A percentile compares a stretch with the other conserved stretches of the same genome.
Evolutionary conservation across 2,329 filamentous ascomycete genomes (phyloP).

Genomic region (Trichoderma atroviride): DNA sequence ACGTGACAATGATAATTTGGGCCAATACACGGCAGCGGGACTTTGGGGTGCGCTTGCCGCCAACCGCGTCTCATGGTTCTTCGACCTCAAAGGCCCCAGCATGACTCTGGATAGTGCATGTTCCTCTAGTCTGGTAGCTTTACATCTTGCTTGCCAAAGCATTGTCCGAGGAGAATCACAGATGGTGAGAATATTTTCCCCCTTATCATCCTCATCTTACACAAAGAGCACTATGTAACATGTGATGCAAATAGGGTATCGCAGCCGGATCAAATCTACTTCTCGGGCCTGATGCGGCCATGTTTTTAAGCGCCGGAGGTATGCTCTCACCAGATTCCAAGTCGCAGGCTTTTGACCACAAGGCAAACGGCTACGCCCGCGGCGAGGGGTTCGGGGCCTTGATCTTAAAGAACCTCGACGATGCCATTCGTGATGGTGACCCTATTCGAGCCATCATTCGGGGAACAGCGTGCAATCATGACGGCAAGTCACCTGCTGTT

Average conservation of each 20-base stretch:
- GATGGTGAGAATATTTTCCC: too few species aligned
- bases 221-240: too few species aligned
- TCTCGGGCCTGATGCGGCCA: too few species aligned
- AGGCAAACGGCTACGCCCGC: slow-evolving; percentile 10
- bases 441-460: slow-evolving; percentile 7
- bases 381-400: slow-evolving; percentile 8
- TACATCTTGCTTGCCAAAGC: slow-evolving; percentile 15
- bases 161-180: not conserved
- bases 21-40: too few species aligned
- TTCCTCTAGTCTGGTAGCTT: not conserved
- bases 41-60: not conserved
- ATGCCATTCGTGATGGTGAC: slow-evolving; percentile 17
- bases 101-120: slow-evolving; percentile 6
- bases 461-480: not conserved
- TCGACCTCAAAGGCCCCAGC: slow-evolving; percentile 5
- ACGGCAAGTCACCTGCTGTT: not conserved
- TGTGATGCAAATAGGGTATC: too few species aligned
- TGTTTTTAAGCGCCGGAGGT: too few species aligned
- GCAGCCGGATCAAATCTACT: too few species aligned
- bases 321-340: slow-evolving; percentile 33
- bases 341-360: slow-evolving; percentile 40
- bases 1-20: too few species aligned
- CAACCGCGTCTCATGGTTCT: slow-evolving; percentile 16
- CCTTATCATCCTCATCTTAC: too few species aligned
- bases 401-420: slow-evolving; percentile 1